Percentiles rank a stretch among this genome's conserved stretches.
Evolutionary conservation across 768 basidiomycete genomes (phyloP).

Genomic region (Favolaschia claudopus): DNA sequence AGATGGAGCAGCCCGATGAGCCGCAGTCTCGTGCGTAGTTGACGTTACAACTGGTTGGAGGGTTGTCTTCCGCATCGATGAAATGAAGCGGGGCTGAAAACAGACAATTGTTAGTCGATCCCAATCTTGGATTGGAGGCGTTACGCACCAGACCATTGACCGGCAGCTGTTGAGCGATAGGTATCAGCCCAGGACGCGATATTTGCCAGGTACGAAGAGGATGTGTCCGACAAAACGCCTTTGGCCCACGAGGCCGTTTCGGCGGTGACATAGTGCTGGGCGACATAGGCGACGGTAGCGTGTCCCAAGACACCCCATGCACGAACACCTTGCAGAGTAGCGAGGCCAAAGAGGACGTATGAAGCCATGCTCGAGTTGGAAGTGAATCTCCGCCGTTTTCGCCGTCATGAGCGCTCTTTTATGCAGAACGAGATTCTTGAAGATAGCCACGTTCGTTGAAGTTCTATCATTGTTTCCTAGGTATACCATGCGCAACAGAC

Average conservation of each 20-base stretch:
- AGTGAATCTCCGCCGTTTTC: no score
- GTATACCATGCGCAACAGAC: no score
- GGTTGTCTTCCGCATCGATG: conserved; percentile 43
- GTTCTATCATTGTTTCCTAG: no score
- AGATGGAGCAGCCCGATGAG: conserved; percentile 28
- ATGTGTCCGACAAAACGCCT: conserved; percentile 22
- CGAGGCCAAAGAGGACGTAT: conserved; percentile 4
- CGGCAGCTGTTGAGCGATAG: conserved; percentile 11
- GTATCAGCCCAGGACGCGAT: conserved; percentile 33
- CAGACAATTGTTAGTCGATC: no score
- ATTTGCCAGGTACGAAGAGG: conserved; percentile 31
- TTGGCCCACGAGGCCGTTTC: conserved; percentile 37
- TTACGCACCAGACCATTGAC: conserved; percentile 12
- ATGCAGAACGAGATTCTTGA: no score
- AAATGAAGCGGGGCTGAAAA: conserved; percentile 41
- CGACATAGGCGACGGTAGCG: conserved; percentile 32
- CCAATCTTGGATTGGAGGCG: neutral
- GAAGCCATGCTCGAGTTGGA: no score
- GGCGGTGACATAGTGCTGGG: conserved; percentile 16
- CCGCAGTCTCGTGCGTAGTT: conserved; percentile 43
- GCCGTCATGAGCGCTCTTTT: no score
- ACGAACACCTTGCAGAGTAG: conserved; percentile 11
- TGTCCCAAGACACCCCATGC: conserved; percentile 36
- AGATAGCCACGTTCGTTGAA: no score
- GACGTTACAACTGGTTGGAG: conserved; percentile 42